Evolutionary conservation across 2,329 filamentous ascomycete species (phyloP), one percentile per base, ranked within the genome.

Genomic region (Fusarium illudens): DNA sequence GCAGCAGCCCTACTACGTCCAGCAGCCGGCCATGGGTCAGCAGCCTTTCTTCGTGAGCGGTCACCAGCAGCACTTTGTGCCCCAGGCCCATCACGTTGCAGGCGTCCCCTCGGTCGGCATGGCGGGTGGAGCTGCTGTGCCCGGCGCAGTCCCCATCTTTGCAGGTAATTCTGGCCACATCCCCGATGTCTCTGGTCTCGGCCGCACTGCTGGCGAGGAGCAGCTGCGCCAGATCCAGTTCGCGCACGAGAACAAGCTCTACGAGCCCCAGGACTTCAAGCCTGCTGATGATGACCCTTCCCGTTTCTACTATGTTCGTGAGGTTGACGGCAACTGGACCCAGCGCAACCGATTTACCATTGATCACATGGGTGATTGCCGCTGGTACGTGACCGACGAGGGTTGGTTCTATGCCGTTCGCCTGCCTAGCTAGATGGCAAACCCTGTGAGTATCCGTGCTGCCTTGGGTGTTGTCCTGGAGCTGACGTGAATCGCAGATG

Each of bases 361-460:
- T 76, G 88, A 90, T 74, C 80, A 82, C 73, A 82, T 88, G 72
- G 84, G 83, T 27, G 80, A 83, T 56, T 83, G 82, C 69, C 83
- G 86, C 58, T 90, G 88, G 88, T 90, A 86, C 73, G 80, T 87
- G 58, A 83, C 82, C 62, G 80, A 84, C 51, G 81, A 84, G 58
- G 87, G 88, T 25, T 81, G 83, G 73, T 90, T 90, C 75, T 90
- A 90, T 70, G 87, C 87, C 62, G 82, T 87, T 51, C 83, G 86
- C 54, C 78, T 88, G 50, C 80, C 83, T 29, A 75, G 78, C 58
- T 81, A 73, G 58, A 20, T 48, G 27, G 33, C 25, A 20, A 27
- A 34, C 50, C 58, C 49, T 30, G 62, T 65, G 52, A 64, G 72
- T 65, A 37, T 9, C n/a, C 33, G 17, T 37, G 25, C 15, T 34